A percentile compares a stretch with the other conserved stretches of the same genome.
phyloP scores from a whole-genome alignment of 1,284 basidiomycete genomes.

The Cryptococcus hybrid region DNA sequence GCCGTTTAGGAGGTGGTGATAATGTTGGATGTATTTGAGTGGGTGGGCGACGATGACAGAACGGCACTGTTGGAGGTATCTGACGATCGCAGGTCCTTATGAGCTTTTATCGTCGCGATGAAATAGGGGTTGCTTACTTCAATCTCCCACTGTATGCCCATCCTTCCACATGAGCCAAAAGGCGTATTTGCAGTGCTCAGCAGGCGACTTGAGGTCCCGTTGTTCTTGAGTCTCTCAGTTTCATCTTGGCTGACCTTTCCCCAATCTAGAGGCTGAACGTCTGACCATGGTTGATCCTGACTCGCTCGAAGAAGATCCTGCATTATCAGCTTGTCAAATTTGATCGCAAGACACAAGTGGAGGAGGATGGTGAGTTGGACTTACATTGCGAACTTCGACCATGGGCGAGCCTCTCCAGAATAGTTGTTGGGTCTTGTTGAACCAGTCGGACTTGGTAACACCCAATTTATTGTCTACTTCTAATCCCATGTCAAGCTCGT shows the following conservation, averaged over 20 bases:
- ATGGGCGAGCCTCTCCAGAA: constrained; percentile 44
- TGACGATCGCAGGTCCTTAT: neutral
- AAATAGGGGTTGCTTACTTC: constrained; percentile 24
- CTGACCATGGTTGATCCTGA: constrained; percentile 29
- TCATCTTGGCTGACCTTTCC: constrained; percentile 25
- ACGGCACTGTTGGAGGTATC: constrained; percentile 46
- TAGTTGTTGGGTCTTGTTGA: constrained; percentile 35
- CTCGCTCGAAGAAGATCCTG: constrained; percentile 36
- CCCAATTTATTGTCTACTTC: neutral
- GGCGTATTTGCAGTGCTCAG: constrained; percentile 47
- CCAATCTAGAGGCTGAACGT: constrained; percentile 32
- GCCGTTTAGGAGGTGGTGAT: constrained; percentile 44
- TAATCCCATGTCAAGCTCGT: constrained; percentile 24
- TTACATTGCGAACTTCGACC: constrained; percentile 36
- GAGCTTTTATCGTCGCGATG: neutral
- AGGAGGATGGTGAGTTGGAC: neutral
- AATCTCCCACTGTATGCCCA: constrained; percentile 44
- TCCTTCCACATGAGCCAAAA: constrained; percentile 49
- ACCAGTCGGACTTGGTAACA: constrained; percentile 24
- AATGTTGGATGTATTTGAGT: constrained; percentile 43
- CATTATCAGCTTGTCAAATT: neutral
- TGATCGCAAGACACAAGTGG: neutral
- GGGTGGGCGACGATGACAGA: constrained; percentile 44
- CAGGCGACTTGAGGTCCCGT: constrained; percentile 34
- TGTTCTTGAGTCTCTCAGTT: constrained; percentile 11